Base-by-base conservation (phyloP, 805 yeast species). In the Candida coquimbonensis region DNA sequence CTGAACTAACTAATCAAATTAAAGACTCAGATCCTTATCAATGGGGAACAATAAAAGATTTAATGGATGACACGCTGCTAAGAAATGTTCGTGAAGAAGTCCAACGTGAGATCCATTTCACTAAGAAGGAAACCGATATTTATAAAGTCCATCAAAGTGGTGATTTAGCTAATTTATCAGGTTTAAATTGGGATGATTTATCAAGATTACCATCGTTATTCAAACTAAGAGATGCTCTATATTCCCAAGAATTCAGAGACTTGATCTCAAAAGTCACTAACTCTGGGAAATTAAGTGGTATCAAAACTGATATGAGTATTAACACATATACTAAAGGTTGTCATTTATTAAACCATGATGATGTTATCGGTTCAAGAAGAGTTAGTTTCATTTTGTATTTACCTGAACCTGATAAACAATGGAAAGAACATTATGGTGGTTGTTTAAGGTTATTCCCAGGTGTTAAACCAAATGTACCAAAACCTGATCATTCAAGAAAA, bases 381-480 rank as follows among this genome's bases (percentile, higher is more conserved):
- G 90, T 93, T 29, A 86, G 96, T 55, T 93, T 90, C 59, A 95
- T 95, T 51, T 69, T 95, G 43, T 93, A 93, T 62, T 67, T 93
- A 62, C 96, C 97, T 0, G 96, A 90, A 39, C 97, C 98, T 2
- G 93, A 87, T 51, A 80, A 81, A 48, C 67, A 68, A 1, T 93
- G 99, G 99, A 81, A 90, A 54, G 80, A 88, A 2, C 84, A 82
- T 53, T 90, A 89, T 69, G 99, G 99, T 33, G 99, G 99, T 25
- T 88, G 91, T 0, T 67, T 93, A 46, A 72, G 98, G 50, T 68
- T 93, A 42, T 91, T 84, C 62, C 95, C 91, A 40, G 83, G 96
- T 1, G 74, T 88, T 32, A 83, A 82, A 13, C 90, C 95, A 17
- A 91, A 93, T 55, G 95, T 90, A 7, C 99, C 99, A 12, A 75